These are phyloP conservation scores for Coemansia sp. DNA, from an alignment of 192 early-diverging fungal species.

Conservation along the genomic window DNA sequence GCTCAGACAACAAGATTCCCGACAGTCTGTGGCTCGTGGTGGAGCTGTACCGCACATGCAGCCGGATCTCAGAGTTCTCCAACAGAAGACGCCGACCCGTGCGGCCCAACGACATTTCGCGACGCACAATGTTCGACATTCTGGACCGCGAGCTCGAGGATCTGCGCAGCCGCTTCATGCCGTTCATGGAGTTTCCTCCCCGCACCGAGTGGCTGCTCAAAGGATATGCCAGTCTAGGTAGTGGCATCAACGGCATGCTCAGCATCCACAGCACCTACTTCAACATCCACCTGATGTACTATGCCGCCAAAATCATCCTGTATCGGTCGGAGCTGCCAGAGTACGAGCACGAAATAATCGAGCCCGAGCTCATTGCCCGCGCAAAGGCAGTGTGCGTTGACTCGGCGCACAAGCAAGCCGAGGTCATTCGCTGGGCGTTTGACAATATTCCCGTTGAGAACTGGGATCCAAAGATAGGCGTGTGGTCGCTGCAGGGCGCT, in stretches of 20 bases:
- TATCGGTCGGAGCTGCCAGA: slow-evolving; percentile 54
- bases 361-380: slow-evolving; percentile 27
- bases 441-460: slow-evolving; percentile 49
- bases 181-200: slow-evolving; percentile 49
- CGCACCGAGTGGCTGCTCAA: slow-evolving; percentile 31
- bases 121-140: slow-evolving; percentile 49
- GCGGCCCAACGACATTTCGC: slow-evolving; percentile 37
- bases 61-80: slow-evolving; percentile 50
- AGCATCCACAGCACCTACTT: slow-evolving; percentile 35
- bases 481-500: slow-evolving; percentile 54
- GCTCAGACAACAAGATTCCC: slow-evolving; percentile 15
- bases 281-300: slow-evolving; percentile 50
- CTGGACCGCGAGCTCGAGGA: slow-evolving; percentile 48
- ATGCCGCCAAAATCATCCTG: slow-evolving; percentile 53
- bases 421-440: slow-evolving; percentile 50
- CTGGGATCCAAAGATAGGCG: slow-evolving; percentile 52
- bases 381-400: slow-evolving; percentile 51
- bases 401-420: slow-evolving; percentile 48
- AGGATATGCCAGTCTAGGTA: slow-evolving; percentile 20
- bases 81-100: slow-evolving; percentile 48
- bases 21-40: slow-evolving; percentile 48
- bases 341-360: slow-evolving; percentile 42
- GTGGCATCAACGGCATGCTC: slow-evolving; percentile 17
- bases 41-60: slow-evolving; percentile 46
- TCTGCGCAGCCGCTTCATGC: slow-evolving; percentile 31